phyloP scores from a whole-genome alignment of 257 asterid genomes.

The Fraxinus pennsylvanica region DNA sequence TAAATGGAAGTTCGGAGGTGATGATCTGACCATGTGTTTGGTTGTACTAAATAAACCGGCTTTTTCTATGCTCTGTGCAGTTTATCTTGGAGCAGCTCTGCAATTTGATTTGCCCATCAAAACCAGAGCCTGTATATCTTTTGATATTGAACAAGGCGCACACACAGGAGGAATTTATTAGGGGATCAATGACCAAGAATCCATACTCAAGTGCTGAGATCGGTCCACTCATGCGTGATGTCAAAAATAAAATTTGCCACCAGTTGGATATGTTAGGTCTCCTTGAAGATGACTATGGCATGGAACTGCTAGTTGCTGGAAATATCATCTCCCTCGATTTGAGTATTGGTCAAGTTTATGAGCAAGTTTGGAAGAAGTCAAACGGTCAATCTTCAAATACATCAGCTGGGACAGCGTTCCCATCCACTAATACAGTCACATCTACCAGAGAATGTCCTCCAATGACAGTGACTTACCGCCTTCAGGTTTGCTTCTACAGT shows the following conservation, averaged over 20 bases:
- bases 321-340: constrained; percentile 93
- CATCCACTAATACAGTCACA: constrained; percentile 59
- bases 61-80: constrained; percentile 38
- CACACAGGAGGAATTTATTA: constrained; percentile 96
- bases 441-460: constrained; percentile 90
- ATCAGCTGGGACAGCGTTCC: constrained; percentile 66
- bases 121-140: constrained; percentile 82
- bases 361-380: constrained; percentile 96
- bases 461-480: constrained; percentile 95
- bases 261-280: constrained; percentile 98
- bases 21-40: background rate
- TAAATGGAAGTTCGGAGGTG: constrained; percentile 8
- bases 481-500: constrained; percentile 61
- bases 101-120: constrained; percentile 92
- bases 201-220: constrained; percentile 97
- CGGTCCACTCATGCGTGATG: constrained; percentile 99
- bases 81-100: constrained; percentile 99
- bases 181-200: constrained; percentile 99
- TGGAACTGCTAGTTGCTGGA: constrained; percentile 97
- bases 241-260: constrained; percentile 94
- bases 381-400: constrained; percentile 69
- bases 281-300: constrained; percentile 94
- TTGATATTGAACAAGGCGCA: constrained; percentile 91
- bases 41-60: constrained; percentile 17
- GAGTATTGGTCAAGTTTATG: constrained; percentile 90